These are phyloP conservation scores for Termitomyces sp. DNA, from an alignment of 768 basidiomycete species.

Conservation along the genomic window DNA sequence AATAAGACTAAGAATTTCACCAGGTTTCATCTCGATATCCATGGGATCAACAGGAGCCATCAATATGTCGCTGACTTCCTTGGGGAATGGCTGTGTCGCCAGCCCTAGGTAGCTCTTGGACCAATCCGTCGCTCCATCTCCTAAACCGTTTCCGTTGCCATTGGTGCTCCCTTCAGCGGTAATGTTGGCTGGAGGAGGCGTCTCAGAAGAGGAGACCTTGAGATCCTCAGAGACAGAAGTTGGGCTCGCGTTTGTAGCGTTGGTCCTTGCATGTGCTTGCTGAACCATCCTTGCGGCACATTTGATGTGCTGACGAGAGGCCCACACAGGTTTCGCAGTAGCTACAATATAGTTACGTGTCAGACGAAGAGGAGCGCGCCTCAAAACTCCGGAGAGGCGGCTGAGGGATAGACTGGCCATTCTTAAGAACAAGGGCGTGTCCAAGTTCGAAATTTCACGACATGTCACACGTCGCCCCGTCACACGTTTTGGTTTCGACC, in stretches of 20 bases:
- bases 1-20: conserved; percentile 34
- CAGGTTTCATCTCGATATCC: conserved; percentile 94
- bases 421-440: background rate
- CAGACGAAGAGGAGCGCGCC: conserved; percentile 1
- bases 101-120: conserved; percentile 84
- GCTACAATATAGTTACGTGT: conserved; percentile 3
- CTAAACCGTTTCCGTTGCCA: background rate
- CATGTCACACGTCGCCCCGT: conserved; percentile 5
- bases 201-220: conserved; percentile 10
- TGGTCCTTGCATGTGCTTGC: conserved; percentile 12
- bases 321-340: conserved; percentile 4
- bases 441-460: conserved; percentile 1
- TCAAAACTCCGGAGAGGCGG: conserved; percentile 12
- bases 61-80: conserved; percentile 68
- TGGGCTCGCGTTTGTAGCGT: background rate
- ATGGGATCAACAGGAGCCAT: conserved; percentile 68
- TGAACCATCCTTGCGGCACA: background rate
- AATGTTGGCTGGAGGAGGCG: conserved; percentile 2
- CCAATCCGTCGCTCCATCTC: conserved; percentile 62
- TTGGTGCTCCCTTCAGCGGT: background rate
- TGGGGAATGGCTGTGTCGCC: conserved; percentile 70
- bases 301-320: conserved; percentile 5
- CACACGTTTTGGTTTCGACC: background rate
- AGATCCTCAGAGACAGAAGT: conserved; percentile 3
- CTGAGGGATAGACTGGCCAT: conserved; percentile 22